Percentiles rank a stretch among this genome's conserved stretches.
Conservation (phyloP, 768 basidiomycete species). For the Leucocoprinus leucothites region DNA sequence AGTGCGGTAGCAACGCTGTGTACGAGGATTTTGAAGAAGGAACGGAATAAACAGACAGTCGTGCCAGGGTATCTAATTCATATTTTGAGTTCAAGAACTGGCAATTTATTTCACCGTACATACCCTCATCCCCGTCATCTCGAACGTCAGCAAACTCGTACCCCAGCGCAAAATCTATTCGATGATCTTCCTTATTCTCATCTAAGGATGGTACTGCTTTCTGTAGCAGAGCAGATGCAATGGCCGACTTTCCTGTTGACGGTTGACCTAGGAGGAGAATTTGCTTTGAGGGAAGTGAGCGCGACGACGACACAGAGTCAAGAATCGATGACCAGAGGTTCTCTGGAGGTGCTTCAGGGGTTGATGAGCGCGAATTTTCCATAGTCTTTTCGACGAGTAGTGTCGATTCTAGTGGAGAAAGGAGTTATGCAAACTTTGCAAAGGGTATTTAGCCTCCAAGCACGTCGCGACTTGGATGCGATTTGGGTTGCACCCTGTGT, state of each 20-base stretch:
- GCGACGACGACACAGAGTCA: slow-evolving; percentile 77
- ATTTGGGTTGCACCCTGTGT: not conserved
- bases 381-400: no score
- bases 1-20: slow-evolving; percentile 70
- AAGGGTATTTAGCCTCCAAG: not conserved
- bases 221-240: slow-evolving; percentile 70
- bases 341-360: slow-evolving; percentile 70
- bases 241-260: slow-evolving; percentile 71
- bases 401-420: not conserved
- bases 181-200: slow-evolving; percentile 55
- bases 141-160: slow-evolving; percentile 90
- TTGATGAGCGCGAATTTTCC: slow-evolving; percentile 56
- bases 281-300: slow-evolving; percentile 84
- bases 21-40: slow-evolving; percentile 76
- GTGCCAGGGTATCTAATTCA: slow-evolving; percentile 74
- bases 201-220: slow-evolving; percentile 46
- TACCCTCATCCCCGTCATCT: slow-evolving; percentile 94
- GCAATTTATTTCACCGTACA: slow-evolving; percentile 19
- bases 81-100: slow-evolving; percentile 6
- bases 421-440: not conserved
- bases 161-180: slow-evolving; percentile 80
- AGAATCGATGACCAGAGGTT: slow-evolving; percentile 94
- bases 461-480: not conserved
- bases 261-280: slow-evolving; percentile 82
- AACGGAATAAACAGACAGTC: slow-evolving; percentile 88